Conservation (phyloP, 352 stramenopile genomes). For the Pythium grandisporangium region DNA sequence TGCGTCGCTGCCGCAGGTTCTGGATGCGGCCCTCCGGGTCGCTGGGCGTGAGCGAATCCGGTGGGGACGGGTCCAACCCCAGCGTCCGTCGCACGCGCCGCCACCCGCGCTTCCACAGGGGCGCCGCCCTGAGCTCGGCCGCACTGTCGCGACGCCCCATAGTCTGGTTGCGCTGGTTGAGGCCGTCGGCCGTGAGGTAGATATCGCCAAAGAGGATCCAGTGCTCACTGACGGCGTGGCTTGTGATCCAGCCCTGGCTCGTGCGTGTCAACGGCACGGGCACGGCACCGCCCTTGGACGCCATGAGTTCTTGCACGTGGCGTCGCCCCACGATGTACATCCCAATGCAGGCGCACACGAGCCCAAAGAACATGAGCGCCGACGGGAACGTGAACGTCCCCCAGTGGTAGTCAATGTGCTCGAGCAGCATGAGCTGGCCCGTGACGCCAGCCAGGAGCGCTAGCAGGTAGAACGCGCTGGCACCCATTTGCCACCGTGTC, state of each 20-base stretch:
- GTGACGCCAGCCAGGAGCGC: slow-evolving; percentile 45
- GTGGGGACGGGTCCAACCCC: slow-evolving; percentile 23
- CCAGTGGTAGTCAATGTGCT: slow-evolving; percentile 67
- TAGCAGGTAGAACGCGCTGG: slow-evolving; percentile 64
- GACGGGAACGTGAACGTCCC: slow-evolving; percentile 66
- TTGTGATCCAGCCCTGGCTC: slow-evolving; percentile 73
- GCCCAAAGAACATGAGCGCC: slow-evolving; percentile 66
- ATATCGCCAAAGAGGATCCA: slow-evolving; percentile 81
- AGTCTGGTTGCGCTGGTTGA: slow-evolving; percentile 49
- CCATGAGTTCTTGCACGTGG: slow-evolving; percentile 77
- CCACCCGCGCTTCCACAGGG: slow-evolving; percentile 12
- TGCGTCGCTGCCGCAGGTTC: slow-evolving; percentile 55
- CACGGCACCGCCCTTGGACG: slow-evolving; percentile 61
- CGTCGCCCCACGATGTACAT: slow-evolving; percentile 79
- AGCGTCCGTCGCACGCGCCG: slow-evolving; percentile 18
- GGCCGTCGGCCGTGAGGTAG: slow-evolving; percentile 46
- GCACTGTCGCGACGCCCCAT: slow-evolving; percentile 36
- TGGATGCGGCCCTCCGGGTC: slow-evolving; percentile 65
- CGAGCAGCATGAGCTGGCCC: slow-evolving; percentile 70
- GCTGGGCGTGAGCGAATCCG: slow-evolving; percentile 22
- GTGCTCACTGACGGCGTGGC: slow-evolving; percentile 65
- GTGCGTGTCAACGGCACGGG: slow-evolving; percentile 71
- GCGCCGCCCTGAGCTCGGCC: slow-evolving; percentile 22
- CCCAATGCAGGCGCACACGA: slow-evolving; percentile 57
- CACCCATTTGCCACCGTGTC: slow-evolving; percentile 57